Evolutionary conservation across 176 grass and related monocot species (phyloP).

Genomic region (Stipa capillata): DNA sequence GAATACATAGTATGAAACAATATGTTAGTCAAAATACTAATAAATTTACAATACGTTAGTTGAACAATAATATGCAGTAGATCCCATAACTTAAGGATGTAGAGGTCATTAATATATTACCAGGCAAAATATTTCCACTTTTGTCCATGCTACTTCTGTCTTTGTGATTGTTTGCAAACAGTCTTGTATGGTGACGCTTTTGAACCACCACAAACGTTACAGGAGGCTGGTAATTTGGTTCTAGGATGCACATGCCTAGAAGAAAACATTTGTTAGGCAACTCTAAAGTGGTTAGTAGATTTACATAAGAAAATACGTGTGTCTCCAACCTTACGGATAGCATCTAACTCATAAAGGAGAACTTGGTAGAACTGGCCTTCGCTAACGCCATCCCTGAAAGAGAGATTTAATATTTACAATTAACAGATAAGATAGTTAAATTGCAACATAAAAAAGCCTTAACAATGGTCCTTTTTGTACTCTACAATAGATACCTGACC

Average conservation of each 20-base stretch:
- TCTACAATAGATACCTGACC: neutral
- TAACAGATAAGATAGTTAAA: neutral
- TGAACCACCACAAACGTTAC: constrained; percentile 99
- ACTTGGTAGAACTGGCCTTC: constrained; percentile 99
- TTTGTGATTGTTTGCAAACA: constrained; percentile 98
- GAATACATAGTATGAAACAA: neutral
- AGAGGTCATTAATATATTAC: constrained; percentile 32
- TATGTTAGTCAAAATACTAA: neutral
- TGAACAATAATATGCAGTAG: neutral
- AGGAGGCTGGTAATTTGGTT: constrained; percentile 99
- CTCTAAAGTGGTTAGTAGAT: constrained; percentile 2
- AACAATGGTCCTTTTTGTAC: neutral
- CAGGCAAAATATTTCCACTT: constrained; percentile 98
- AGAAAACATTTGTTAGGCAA: constrained; percentile 9
- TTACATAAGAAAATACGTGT: neutral
- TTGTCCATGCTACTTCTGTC: constrained; percentile 91
- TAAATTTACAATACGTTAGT: neutral
- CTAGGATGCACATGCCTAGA: constrained; percentile 95
- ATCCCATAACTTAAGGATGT: constrained; percentile 1
- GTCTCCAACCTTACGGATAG: constrained; percentile 88
- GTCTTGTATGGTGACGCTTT: constrained; percentile 94
- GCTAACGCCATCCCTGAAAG: constrained; percentile 91
- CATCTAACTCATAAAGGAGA: constrained; percentile 93
- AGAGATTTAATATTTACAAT: neutral
- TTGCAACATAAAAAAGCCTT: neutral